Evolutionary conservation across 1,139 yeast genomes (phyloP).

Genomic region (Diutina neorugosa): DNA sequence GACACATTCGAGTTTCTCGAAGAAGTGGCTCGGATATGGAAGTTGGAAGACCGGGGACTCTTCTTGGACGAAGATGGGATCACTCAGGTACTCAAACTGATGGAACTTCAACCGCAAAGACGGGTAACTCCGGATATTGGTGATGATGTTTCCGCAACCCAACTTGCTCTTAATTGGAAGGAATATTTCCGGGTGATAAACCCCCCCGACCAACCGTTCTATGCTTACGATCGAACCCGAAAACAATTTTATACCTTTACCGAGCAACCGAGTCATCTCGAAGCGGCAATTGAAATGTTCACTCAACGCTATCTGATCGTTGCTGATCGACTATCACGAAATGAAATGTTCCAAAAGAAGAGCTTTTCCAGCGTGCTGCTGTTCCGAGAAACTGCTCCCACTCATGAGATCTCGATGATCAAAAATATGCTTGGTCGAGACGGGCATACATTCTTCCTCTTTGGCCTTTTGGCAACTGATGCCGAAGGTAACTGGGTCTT

Average conservation of each 20-base stretch:
- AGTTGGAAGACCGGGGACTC: constrained; percentile 74
- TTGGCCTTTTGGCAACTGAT: constrained; percentile 62
- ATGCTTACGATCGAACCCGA: constrained; percentile 49
- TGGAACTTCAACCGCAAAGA: constrained; percentile 8
- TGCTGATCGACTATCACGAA: constrained; percentile 61
- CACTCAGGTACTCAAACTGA: constrained; percentile 49
- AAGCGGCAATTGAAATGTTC: constrained; percentile 17
- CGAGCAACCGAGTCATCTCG: constrained; percentile 8
- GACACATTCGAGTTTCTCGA: constrained; percentile 62
- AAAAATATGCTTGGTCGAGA: constrained; percentile 81
- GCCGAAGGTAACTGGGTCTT: constrained; percentile 58
- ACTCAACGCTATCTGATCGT: constrained; percentile 43
- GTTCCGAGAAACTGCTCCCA: constrained; percentile 12
- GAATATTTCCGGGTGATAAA: constrained; percentile 60
- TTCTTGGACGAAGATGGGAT: constrained; percentile 73
- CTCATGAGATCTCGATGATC: constrained; percentile 55
- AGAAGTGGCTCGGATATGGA: constrained; percentile 74
- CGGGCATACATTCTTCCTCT: constrained; percentile 60
- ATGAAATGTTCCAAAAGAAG: constrained; percentile 56
- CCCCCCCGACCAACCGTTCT: constrained; percentile 55
- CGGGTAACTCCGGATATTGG: not conserved
- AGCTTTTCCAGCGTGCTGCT: constrained; percentile 28
- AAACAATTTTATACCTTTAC: constrained; percentile 43
- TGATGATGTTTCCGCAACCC: not conserved
- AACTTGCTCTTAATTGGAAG: constrained; percentile 40